Evolutionary conservation across 768 basidiomycete species (phyloP), one percentile per base, ranked within the genome.

Genomic region (Boletellus ananiceps): DNA sequence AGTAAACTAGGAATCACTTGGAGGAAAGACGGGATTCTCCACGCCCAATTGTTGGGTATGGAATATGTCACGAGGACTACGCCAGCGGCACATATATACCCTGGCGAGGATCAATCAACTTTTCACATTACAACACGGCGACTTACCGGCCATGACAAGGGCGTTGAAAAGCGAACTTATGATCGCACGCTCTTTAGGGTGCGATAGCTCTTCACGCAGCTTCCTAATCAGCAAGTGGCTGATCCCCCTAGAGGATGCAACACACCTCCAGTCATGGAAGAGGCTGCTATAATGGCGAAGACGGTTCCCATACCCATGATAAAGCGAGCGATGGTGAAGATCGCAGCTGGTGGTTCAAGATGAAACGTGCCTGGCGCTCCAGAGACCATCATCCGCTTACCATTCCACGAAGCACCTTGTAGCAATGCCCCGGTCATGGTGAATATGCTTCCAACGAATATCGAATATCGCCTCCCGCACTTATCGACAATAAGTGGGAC

Each of bases 1-100:
- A 83, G 63, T 11, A 71, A 29, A 49, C 75, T 76, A 1, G 83
- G 83, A 0, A 74, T 59, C 29, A 78, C 55, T 60, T 85, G 84
- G 7, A 84, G 72, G n/a, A 82, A 78, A 0, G 57, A 62, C 0
- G 82, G 83, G 19, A 84, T 82, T n/a, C 83, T 74, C 84, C 84
- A 85, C 13, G 77, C 80, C 82, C 82, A 83, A 57, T 79, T 74
- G 40, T 57, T 76, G 0, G 57, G 39, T 72, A 85, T 81, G 8
- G 68, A 52, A 69, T 84, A 86, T 0, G 86, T 86, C 9, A 79
- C 80, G 25, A 85, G 77, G 0, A 83, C 86, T 14, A 53, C 51
- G 3, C 74, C 78, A 12, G 81, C 80, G 5, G 82, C 80, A 27
- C 34, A 21, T 14, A 62, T 11, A 40, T 54, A 31, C 14, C 59